Percentiles rank a stretch among this genome's conserved stretches.
Evolutionary conservation across 2,329 filamentous ascomycete species (phyloP).

Genomic region (Pyrenophora tritici-repentis): DNA sequence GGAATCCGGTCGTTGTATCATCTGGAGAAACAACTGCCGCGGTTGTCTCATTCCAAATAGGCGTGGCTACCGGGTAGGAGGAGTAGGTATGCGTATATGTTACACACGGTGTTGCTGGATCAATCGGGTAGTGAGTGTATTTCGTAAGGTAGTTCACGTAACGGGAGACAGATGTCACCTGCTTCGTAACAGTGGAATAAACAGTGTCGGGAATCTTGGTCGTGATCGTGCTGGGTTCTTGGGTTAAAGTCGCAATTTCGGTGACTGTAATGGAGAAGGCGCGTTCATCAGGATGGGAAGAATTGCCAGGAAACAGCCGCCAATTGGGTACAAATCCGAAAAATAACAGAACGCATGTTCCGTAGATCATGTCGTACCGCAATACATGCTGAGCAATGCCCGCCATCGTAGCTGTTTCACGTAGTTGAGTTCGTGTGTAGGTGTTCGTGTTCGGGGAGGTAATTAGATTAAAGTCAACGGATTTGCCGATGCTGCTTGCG

Average conservation of each 20-base stretch:
- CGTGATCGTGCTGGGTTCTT: background rate
- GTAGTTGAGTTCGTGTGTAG: too few relatives aligned
- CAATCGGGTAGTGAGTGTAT: constrained; percentile 2
- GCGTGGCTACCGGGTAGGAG: background rate
- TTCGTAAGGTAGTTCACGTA: constrained; percentile 2
- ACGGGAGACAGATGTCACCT: background rate
- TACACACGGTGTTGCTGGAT: background rate
- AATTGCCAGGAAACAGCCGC: background rate
- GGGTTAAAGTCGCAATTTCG: background rate
- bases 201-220: background rate
- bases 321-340: background rate
- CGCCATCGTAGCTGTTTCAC: background rate
- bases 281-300: background rate
- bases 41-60: background rate
- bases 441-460: too few relatives aligned
- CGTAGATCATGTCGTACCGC: constrained; percentile 1
- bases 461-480: too few relatives aligned
- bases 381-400: background rate
- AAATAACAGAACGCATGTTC: background rate
- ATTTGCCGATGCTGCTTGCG: too few relatives aligned
- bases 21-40: background rate
- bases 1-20: background rate
- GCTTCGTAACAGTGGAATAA: background rate
- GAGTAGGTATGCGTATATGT: background rate
- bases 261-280: background rate